Evolutionary conservation across 805 yeast species (phyloP).

Genomic region (Candida cerambycidarum): DNA sequence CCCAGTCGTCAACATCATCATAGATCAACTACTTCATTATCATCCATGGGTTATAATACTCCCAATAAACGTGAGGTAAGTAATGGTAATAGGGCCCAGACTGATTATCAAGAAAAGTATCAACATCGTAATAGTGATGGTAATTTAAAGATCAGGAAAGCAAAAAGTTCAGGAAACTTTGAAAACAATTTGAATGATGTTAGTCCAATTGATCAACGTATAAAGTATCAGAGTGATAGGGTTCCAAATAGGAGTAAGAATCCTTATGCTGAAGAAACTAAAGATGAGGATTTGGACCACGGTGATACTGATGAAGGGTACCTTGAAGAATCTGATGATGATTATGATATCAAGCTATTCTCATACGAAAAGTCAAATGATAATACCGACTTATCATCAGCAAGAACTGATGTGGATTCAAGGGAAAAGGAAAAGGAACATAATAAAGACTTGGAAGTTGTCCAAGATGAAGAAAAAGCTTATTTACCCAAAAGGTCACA

Average conservation of each 20-base stretch:
- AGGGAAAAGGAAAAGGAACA: constrained; percentile 2
- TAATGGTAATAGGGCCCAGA: constrained; percentile 6
- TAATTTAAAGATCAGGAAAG: constrained; percentile 21
- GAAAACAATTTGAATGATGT: constrained; percentile 13
- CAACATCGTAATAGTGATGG: constrained; percentile 4
- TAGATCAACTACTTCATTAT: constrained; percentile 15
- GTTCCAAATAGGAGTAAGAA: constrained; percentile 22
- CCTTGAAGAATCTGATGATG: constrained; percentile 7
- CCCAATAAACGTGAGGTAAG: constrained; percentile 3
- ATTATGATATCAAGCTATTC: constrained; percentile 4
- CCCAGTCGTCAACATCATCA: constrained; percentile 7
- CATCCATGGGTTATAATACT: constrained; percentile 13
- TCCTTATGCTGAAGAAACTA: constrained; percentile 25
- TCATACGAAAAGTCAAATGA: constrained; percentile 3
- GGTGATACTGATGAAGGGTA: not conserved
- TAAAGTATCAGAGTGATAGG: constrained; percentile 21
- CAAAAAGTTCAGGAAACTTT: constrained; percentile 37
- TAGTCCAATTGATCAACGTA: constrained; percentile 11
- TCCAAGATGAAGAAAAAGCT: constrained; percentile 20
- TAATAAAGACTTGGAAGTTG: not conserved
- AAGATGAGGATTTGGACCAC: constrained; percentile 6
- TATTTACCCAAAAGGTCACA: constrained; percentile 34
- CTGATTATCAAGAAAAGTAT: constrained; percentile 7
- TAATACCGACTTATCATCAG: not conserved
- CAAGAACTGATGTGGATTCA: not conserved